These are phyloP conservation scores for Nephelium lappaceum DNA, from an alignment of 345 rosid species.

Conservation along the genomic window DNA sequence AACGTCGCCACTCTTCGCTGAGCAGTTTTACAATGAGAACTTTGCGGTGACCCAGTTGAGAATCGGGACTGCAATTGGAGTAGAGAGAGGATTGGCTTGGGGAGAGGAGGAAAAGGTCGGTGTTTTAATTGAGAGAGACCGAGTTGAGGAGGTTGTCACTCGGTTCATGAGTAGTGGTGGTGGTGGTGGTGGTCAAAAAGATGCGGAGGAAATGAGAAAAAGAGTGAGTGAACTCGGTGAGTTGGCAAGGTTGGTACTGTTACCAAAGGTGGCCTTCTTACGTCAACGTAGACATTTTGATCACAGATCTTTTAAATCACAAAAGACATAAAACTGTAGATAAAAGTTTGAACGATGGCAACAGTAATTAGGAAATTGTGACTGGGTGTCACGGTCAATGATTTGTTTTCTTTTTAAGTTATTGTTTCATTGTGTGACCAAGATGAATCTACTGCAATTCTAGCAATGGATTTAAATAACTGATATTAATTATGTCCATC, in stretches of 20 bases:
- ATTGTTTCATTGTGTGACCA: too few species aligned
- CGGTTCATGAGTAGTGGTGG: not conserved
- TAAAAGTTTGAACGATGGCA: not conserved
- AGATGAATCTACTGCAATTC: too few species aligned
- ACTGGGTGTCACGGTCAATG: too few species aligned
- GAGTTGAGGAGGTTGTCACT: slow-evolving; percentile 13
- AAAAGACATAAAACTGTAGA: not conserved
- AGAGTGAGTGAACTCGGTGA: not conserved
- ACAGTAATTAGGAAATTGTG: too few species aligned
- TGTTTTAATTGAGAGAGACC: slow-evolving; percentile 8
- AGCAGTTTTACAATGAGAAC: slow-evolving; percentile 14
- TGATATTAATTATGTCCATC: too few species aligned
- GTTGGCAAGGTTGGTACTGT: not conserved
- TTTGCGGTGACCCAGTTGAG: not conserved
- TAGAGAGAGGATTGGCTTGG: slow-evolving; percentile 8
- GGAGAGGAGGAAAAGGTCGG: slow-evolving; percentile 10
- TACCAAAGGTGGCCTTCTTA: slow-evolving; percentile 1
- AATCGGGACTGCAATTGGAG: not conserved
- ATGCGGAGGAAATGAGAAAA: not conserved
- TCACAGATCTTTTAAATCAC: not conserved
- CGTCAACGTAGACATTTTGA: not conserved
- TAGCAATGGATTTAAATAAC: too few species aligned
- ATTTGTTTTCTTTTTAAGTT: too few species aligned
- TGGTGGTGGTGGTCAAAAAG: not conserved
- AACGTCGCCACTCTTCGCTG: slow-evolving; percentile 1